Evolutionary conservation across 2,329 filamentous ascomycete species (phyloP).

Genomic region (Pseudogymnoascus sp.): DNA sequence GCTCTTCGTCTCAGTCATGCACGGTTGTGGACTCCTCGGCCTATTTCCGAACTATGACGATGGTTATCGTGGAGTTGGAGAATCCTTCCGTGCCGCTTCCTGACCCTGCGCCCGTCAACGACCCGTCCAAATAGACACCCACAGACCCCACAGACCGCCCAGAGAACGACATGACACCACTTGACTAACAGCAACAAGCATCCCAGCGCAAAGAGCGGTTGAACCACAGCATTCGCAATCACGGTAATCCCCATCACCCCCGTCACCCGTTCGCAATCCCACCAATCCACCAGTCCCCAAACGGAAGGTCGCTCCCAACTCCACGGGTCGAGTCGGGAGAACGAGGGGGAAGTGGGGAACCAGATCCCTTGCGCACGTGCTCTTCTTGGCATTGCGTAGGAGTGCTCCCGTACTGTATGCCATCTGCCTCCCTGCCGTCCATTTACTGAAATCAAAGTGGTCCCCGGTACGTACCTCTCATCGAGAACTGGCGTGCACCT

Average conservation of each 20-base stretch:
- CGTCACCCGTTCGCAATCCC: background rate
- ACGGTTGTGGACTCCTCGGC: background rate
- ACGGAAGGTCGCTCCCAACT: background rate
- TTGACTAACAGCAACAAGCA: background rate
- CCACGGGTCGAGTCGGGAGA: background rate
- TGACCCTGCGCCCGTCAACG: background rate
- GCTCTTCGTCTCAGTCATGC: background rate
- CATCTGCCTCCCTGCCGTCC: background rate
- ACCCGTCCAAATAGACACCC: background rate
- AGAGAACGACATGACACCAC: background rate
- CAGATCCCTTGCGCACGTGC: background rate
- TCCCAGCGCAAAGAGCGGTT: background rate
- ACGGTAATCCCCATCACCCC: background rate
- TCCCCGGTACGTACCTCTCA: background rate
- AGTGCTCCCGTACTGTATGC: background rate
- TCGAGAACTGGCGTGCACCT: background rate
- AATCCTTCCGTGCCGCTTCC: background rate
- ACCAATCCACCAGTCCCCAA: background rate
- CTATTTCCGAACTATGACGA: conserved; percentile 1
- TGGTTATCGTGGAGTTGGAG: background rate
- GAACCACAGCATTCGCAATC: background rate
- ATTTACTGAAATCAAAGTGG: background rate
- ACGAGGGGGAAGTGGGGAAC: background rate
- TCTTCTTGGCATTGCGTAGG: background rate
- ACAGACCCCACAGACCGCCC: background rate